Conservation (phyloP, 768 basidiomycete genomes). For the Mycena galericulata region DNA sequence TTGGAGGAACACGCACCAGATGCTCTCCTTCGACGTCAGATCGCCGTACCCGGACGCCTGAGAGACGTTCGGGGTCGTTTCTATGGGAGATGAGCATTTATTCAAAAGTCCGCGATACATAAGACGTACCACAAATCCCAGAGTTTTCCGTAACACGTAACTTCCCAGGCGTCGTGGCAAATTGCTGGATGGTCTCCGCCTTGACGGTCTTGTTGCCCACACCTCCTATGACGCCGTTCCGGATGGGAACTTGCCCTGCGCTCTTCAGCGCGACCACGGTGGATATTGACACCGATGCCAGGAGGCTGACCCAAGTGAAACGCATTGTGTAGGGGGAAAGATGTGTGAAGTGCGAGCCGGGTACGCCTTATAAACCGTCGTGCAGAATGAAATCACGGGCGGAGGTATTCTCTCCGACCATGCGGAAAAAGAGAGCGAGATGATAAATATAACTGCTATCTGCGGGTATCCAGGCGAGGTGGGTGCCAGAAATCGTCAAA, state of each 20-base stretch:
- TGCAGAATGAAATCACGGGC: too few relatives aligned
- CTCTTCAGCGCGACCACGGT: conserved; percentile 13
- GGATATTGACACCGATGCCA: conserved; percentile 20
- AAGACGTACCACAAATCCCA: conserved; percentile 24
- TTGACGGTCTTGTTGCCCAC: conserved; percentile 22
- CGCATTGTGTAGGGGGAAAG: conserved; percentile 29
- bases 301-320: conserved; percentile 31
- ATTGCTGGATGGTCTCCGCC: conserved; percentile 18
- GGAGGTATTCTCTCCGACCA: too few relatives aligned
- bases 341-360: not conserved
- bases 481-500: too few relatives aligned
- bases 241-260: conserved; percentile 58
- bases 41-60: conserved; percentile 59
- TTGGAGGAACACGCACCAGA: conserved; percentile 47
- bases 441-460: too few relatives aligned
- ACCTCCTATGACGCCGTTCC: conserved; percentile 65
- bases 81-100: too few relatives aligned
- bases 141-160: conserved; percentile 23
- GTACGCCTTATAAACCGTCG: too few relatives aligned
- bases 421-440: too few relatives aligned
- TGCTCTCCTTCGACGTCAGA: conserved; percentile 50
- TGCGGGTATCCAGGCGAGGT: too few relatives aligned
- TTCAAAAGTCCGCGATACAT: too few relatives aligned
- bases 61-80: conserved; percentile 45
- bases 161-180: conserved; percentile 36